Conservation (phyloP, 2,329 filamentous ascomycete species). For the Akanthomyces dipterigenus region DNA sequence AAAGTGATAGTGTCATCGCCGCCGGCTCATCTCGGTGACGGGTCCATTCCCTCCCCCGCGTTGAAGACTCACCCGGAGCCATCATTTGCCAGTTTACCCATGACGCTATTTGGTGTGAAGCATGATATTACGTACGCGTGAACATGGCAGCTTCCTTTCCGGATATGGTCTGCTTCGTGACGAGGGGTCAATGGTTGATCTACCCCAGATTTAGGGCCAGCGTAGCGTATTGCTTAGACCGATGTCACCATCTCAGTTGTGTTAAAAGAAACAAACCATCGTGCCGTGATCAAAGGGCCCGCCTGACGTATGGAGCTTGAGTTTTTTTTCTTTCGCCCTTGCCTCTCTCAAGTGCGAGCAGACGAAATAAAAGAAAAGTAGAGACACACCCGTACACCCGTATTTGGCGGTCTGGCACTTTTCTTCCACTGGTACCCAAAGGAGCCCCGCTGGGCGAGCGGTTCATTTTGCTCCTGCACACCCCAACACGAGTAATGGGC, state of each 20-base stretch:
- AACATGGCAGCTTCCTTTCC: neutral
- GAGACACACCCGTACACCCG: conserved; percentile 4
- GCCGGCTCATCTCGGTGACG: neutral
- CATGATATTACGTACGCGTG: neutral
- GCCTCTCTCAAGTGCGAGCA: no score
- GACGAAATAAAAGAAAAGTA: neutral
- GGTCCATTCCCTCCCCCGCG: neutral
- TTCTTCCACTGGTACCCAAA: neutral
- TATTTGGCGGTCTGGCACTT: conserved; percentile 1
- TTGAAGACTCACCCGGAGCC: neutral
- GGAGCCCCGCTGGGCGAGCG: neutral
- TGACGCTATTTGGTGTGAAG: neutral
- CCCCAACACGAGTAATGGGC: conserved; percentile 4
- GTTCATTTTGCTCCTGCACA: neutral
- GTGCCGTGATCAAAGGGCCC: neutral
- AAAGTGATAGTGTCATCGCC: neutral
- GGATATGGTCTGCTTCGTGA: neutral
- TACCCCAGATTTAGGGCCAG: conserved; percentile 7
- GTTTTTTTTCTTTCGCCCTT: neutral
- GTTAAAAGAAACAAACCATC: neutral
- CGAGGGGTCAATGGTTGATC: neutral
- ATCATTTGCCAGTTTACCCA: neutral
- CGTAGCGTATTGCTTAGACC: neutral
- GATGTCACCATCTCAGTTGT: conserved; percentile 1
- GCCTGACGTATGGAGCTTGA: neutral